Percentiles rank a stretch among this genome's conserved stretches.
Evolutionary conservation across 352 stramenopile species (phyloP).

Genomic region (Pythium oligandrum): DNA sequence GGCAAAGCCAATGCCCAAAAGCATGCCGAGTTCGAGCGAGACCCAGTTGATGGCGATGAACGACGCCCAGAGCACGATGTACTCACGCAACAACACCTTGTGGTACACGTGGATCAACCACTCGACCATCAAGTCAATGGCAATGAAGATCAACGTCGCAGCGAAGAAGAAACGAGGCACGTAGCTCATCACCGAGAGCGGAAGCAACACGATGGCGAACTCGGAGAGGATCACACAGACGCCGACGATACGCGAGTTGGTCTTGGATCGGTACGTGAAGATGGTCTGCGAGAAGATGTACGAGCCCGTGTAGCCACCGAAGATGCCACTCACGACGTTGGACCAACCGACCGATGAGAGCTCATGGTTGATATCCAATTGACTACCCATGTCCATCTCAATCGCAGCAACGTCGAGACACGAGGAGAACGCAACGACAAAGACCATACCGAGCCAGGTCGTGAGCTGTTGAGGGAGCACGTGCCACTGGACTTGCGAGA

Average conservation of each 20-base stretch:
- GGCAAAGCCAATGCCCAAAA: constrained; percentile 87
- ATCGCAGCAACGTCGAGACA: constrained; percentile 97
- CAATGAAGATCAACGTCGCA: constrained; percentile 96
- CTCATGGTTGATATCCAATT: constrained; percentile 95
- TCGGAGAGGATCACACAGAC: constrained; percentile 87
- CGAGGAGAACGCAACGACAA: constrained; percentile 96
- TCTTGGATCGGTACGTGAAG: constrained; percentile 93
- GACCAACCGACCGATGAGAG: constrained; percentile 92
- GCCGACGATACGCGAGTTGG: constrained; percentile 88
- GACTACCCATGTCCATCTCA: constrained; percentile 94
- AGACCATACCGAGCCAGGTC: constrained; percentile 94
- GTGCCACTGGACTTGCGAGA: constrained; percentile 64
- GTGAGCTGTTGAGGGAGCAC: constrained; percentile 73
- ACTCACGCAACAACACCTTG: constrained; percentile 87
- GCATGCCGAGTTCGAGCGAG: constrained; percentile 96
- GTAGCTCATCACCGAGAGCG: constrained; percentile 93
- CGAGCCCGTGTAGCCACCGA: constrained; percentile 96
- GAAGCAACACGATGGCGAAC: constrained; percentile 86
- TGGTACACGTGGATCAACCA: constrained; percentile 91
- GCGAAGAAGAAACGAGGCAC: constrained; percentile 98
- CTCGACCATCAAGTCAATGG: constrained; percentile 95
- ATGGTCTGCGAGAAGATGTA: constrained; percentile 99
- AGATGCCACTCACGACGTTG: constrained; percentile 94
- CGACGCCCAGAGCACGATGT: constrained; percentile 89
- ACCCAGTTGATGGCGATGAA: constrained; percentile 93